Conservation (phyloP, 2,329 filamentous ascomycete species). For the Neopestalotiopsis sp. region DNA sequence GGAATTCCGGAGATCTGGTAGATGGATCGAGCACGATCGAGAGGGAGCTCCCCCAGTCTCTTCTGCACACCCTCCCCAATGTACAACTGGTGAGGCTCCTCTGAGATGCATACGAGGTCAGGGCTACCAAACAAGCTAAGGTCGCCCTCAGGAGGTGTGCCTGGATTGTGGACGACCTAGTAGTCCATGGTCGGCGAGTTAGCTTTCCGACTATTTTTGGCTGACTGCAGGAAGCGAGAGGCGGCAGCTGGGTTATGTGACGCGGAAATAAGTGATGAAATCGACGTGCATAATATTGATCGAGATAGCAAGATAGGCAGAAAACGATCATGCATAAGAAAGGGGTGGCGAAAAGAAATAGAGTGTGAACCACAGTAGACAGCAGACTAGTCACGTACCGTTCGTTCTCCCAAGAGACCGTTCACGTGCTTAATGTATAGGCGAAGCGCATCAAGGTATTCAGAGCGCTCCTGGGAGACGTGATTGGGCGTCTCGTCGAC, state of each 20-base stretch:
- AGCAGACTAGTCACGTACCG: not conserved
- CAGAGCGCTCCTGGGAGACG: not conserved
- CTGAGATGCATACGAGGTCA: slow-evolving; percentile 9
- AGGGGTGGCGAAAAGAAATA: not conserved
- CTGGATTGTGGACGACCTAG: slow-evolving; percentile 13
- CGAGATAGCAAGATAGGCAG: not conserved
- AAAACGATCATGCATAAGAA: not conserved
- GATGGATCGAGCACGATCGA: slow-evolving; percentile 1
- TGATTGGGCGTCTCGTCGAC: slow-evolving; percentile 14
- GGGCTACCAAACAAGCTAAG: slow-evolving; percentile 5
- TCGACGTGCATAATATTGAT: not conserved
- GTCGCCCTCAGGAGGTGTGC: slow-evolving; percentile 9
- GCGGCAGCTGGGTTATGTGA: not conserved
- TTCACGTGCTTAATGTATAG: slow-evolving; percentile 3
- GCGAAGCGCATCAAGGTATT: slow-evolving; percentile 1
- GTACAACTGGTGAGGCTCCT: slow-evolving; percentile 1
- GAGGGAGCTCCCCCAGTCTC: slow-evolving; percentile 1
- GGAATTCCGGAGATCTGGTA: slow-evolving; percentile 14
- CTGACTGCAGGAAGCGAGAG: not conserved
- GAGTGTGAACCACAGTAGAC: not conserved
- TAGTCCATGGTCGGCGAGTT: not conserved
- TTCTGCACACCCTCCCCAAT: slow-evolving; percentile 1
- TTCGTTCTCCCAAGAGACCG: not conserved
- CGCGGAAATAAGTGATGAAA: not conserved
- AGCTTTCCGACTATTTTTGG: slow-evolving; percentile 3